These are phyloP conservation scores for Flaveria brownii DNA, from an alignment of 129 eudicot species.

Conservation along the genomic window DNA sequence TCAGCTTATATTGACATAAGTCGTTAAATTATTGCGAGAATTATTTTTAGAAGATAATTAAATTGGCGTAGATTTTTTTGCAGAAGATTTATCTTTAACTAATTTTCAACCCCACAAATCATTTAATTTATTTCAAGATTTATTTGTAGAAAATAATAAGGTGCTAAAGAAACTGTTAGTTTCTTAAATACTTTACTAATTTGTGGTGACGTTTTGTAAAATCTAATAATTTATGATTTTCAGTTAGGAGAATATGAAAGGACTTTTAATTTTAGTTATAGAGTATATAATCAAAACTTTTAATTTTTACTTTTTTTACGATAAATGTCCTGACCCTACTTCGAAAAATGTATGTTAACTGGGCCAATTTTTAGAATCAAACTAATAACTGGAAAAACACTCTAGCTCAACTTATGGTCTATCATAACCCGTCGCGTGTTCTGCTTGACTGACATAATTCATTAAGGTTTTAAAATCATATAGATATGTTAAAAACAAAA, in stretches of 20 bases:
- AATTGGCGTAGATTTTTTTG: neutral
- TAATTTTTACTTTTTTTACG: too few species aligned
- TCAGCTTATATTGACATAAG: neutral
- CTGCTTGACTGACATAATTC: too few species aligned
- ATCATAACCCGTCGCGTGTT: too few species aligned
- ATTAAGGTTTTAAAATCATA: too few species aligned
- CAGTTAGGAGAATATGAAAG: neutral
- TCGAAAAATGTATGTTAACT: too few species aligned
- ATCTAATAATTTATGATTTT: neutral
- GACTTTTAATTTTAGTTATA: neutral
- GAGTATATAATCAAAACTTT: neutral
- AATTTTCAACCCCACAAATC: neutral
- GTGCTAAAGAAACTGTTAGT: neutral
- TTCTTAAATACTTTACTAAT: neutral
- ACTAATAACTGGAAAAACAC: too few species aligned
- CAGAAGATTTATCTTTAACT: neutral
- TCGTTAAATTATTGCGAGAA: neutral
- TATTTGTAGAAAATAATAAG: neutral
- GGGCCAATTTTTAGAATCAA: fast-evolving
- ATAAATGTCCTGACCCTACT: too few species aligned
- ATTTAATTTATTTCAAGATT: neutral
- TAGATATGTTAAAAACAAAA: too few species aligned
- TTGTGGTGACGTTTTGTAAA: neutral
- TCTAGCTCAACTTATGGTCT: too few species aligned
- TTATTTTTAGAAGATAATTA: neutral